Percentiles rank a stretch among this genome's conserved stretches.
Conservation (phyloP, 2,329 filamentous ascomycete genomes). For the Canariomyces notabilis region DNA sequence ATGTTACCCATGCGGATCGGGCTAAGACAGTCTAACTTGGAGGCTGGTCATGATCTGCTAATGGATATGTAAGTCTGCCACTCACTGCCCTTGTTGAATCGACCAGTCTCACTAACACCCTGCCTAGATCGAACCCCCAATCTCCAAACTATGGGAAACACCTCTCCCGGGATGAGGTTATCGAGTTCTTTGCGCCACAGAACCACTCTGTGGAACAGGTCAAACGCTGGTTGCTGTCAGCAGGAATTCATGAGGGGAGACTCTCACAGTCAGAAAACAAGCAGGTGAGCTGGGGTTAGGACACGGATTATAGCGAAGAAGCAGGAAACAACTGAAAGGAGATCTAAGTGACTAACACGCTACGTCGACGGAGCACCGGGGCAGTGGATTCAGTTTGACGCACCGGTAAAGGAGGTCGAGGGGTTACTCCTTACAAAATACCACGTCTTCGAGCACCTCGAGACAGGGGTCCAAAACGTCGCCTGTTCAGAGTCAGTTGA, state of each 20-base stretch:
- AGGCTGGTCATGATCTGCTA: slow-evolving; percentile 28
- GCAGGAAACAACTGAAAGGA: not conserved
- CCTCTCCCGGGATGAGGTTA: slow-evolving; percentile 33
- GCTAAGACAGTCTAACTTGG: slow-evolving; percentile 30
- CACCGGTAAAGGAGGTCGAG: slow-evolving; percentile 35
- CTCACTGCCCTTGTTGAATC: not conserved
- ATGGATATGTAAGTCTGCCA: slow-evolving; percentile 28
- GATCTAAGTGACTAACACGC: not conserved
- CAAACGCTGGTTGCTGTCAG: slow-evolving; percentile 33
- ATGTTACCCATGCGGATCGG: slow-evolving; percentile 32
- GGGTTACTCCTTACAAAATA: slow-evolving; percentile 36
- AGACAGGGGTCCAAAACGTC: slow-evolving; percentile 29
- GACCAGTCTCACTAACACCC: not conserved
- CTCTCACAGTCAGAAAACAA: slow-evolving; percentile 25
- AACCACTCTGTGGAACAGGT: slow-evolving; percentile 32
- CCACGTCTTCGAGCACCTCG: slow-evolving; percentile 36
- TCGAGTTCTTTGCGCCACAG: slow-evolving; percentile 36
- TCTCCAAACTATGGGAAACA: slow-evolving; percentile 37
- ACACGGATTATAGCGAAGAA: not conserved
- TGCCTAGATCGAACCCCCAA: slow-evolving; percentile 31
- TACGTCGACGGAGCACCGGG: not conserved
- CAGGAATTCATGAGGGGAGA: slow-evolving; percentile 19
- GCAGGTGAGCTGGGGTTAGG: slow-evolving; percentile 12
- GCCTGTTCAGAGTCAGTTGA: slow-evolving; percentile 20
- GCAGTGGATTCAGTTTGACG: slow-evolving; percentile 41